These are phyloP conservation scores for Achaetomiella virescens DNA, from an alignment of 495 filamentous ascomycete species.

Conservation along the genomic window DNA sequence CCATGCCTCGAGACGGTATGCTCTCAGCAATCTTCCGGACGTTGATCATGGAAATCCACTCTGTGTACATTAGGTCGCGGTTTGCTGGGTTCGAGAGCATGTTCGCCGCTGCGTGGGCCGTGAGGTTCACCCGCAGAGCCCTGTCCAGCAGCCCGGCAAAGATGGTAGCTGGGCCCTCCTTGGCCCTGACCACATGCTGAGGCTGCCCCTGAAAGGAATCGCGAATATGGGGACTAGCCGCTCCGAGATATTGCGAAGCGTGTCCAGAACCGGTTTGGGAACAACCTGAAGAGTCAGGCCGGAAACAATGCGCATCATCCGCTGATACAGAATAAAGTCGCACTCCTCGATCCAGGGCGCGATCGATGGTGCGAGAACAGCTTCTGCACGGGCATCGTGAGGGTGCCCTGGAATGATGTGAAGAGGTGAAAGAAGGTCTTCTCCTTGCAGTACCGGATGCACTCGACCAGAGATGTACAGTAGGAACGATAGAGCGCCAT, in stretches of 20 bases:
- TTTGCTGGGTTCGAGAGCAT: constrained; percentile 66
- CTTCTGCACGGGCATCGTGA: constrained; percentile 97
- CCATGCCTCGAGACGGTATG: constrained; percentile 56
- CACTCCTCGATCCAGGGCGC: constrained; percentile 92
- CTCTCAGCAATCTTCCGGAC: constrained; percentile 60
- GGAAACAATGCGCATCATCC: constrained; percentile 87
- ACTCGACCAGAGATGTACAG: constrained; percentile 90
- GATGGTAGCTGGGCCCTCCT: constrained; percentile 78
- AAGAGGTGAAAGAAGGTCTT: constrained; percentile 94
- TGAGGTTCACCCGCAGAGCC: constrained; percentile 81
- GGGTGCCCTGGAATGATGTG: constrained; percentile 86
- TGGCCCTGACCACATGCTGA: constrained; percentile 73
- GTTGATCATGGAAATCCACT: constrained; percentile 79
- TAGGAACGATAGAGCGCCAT: constrained; percentile 85
- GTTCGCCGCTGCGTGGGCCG: constrained; percentile 77
- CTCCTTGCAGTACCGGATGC: constrained; percentile 89
- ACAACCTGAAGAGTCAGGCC: constrained; percentile 82
- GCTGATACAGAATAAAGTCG: constrained; percentile 90
- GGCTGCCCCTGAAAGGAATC: constrained; percentile 77
- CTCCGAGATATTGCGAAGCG: constrained; percentile 77
- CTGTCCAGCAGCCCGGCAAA: constrained; percentile 82
- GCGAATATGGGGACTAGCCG: constrained; percentile 70
- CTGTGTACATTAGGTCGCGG: constrained; percentile 85
- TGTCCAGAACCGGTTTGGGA: constrained; percentile 73
- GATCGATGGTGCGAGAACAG: constrained; percentile 74